Evolutionary conservation across 148 eudicot species (phyloP), one percentile per base, ranked within the genome.

Genomic region (Cornus suecica): DNA sequence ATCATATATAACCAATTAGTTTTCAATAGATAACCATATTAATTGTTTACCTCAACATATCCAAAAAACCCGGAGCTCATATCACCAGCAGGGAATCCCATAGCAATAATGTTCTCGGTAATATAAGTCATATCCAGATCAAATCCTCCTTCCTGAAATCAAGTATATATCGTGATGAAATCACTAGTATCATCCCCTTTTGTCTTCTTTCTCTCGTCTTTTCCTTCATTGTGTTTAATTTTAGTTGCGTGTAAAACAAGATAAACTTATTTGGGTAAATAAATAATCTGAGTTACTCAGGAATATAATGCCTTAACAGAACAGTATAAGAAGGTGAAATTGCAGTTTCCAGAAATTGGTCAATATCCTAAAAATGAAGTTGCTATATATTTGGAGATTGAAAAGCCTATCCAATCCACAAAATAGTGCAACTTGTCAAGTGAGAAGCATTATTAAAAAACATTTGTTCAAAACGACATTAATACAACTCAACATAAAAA

Each of bases 71-170:
- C 99, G 68, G 99, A 94, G 68, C 99, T 94, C 82, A 90, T 80
- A 83, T 94, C 99, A 74, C 99, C 99, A 82, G 97, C 99, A 72
- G 99, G 99, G 78, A 94, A 94, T 20, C 99, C 99, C 99, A 94
- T 94, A 58, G 97, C 99, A 77, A 94, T 88, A 52, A 94, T 83
- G 81, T 90, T 94, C 81, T 92, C 97, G 56, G 97, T 94, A 51
- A 94, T 92, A 76, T 94, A 94, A 24, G 96, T 88, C 94, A 94
- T 81, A 83, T 94, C 99, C 79, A 94, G 87, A 84, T 94, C 99
- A 81, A 92, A 94, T 80, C 84, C 99, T 76, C 94, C 97, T 84
- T 89, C 97, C 97, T 92, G 87, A 67, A n/a, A 70, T 64, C 71
- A 80, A 64, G 29, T 52, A 72, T 69, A 56, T 34, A n/a, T 61